Percentiles rank a stretch among this genome's conserved stretches.
Evolutionary conservation across 352 stramenopile genomes (phyloP).

Genomic region (Phytophthora colocasiae): DNA sequence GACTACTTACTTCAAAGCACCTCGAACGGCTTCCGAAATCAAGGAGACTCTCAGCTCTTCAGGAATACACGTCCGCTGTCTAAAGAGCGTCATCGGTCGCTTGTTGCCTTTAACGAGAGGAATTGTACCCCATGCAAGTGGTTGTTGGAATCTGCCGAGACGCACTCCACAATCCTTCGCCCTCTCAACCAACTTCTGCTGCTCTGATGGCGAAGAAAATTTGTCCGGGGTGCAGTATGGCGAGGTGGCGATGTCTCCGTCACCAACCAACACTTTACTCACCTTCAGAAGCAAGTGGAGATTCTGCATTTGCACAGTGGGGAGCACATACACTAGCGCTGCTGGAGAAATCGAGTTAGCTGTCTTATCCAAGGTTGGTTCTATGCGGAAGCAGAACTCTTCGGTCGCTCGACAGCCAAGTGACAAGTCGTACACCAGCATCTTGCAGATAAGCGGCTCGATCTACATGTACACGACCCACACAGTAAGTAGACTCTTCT

Average conservation of each 20-base stretch:
- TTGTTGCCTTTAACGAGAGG: constrained; percentile 51
- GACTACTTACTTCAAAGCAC: constrained; percentile 56
- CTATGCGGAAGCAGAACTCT: constrained; percentile 69
- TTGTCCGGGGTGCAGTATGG: constrained; percentile 76
- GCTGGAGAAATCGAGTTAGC: constrained; percentile 17
- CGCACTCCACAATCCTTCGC: constrained; percentile 50
- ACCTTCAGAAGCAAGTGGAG: constrained; percentile 75
- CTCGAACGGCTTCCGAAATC: constrained; percentile 59
- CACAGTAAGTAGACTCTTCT: not conserved
- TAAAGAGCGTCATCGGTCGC: constrained; percentile 64
- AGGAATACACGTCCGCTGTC: constrained; percentile 61
- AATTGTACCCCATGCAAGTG: constrained; percentile 69
- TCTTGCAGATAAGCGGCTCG: constrained; percentile 64
- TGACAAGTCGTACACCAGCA: constrained; percentile 71
- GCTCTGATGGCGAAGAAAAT: constrained; percentile 49
- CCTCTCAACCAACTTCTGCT: constrained; percentile 67
- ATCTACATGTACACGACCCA: constrained; percentile 41
- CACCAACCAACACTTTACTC: constrained; percentile 64
- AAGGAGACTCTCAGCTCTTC: constrained; percentile 68
- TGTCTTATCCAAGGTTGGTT: constrained; percentile 23
- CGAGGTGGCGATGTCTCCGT: constrained; percentile 56
- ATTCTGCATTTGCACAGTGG: constrained; percentile 55
- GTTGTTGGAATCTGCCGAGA: constrained; percentile 61
- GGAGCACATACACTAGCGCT: constrained; percentile 66
- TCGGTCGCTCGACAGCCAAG: constrained; percentile 64